Conservation (phyloP, 495 filamentous ascomycete genomes). For the Platismatia glauca region DNA sequence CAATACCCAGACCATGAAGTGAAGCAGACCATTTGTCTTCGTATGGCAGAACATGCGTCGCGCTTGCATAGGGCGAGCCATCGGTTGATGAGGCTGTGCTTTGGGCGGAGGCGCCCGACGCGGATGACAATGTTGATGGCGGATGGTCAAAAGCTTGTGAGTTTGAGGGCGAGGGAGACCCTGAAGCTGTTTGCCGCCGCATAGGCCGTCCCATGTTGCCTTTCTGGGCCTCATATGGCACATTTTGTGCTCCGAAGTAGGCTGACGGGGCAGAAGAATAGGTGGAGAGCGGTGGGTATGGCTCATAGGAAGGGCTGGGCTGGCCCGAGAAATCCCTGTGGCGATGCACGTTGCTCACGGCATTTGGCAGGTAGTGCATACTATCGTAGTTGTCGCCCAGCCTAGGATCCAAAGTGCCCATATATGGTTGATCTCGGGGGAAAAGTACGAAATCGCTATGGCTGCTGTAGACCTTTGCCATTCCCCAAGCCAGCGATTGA, state of each 20-base stretch:
- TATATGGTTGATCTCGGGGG: constrained; percentile 19
- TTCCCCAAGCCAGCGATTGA: constrained; percentile 7
- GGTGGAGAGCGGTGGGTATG: constrained; percentile 8
- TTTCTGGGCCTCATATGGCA: constrained; percentile 14
- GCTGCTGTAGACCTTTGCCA: constrained; percentile 23
- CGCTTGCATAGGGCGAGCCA: constrained; percentile 68
- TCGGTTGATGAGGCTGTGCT: constrained; percentile 71
- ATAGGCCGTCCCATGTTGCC: constrained; percentile 8
- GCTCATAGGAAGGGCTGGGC: constrained; percentile 13
- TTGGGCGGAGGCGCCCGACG: constrained; percentile 60
- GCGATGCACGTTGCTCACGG: constrained; percentile 15
- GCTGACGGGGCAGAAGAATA: constrained; percentile 3
- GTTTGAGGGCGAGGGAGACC: constrained; percentile 24
- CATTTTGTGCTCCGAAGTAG: constrained; percentile 12
- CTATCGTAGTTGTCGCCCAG: constrained; percentile 6
- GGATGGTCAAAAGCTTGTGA: constrained; percentile 36
- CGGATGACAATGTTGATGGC: constrained; percentile 54
- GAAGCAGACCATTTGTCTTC: constrained; percentile 54
- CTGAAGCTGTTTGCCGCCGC: constrained; percentile 18
- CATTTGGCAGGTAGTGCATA: constrained; percentile 7
- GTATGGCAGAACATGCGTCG: constrained; percentile 47
- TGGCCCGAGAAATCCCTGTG: constrained; percentile 8
- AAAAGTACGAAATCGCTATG: constrained; percentile 23
- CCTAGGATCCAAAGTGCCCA: constrained; percentile 5
- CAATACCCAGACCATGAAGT: constrained; percentile 52